Percentiles rank a stretch among this genome's conserved stretches.
Evolutionary conservation across 257 asterid genomes (phyloP).

Genomic region (Lantana camara): DNA sequence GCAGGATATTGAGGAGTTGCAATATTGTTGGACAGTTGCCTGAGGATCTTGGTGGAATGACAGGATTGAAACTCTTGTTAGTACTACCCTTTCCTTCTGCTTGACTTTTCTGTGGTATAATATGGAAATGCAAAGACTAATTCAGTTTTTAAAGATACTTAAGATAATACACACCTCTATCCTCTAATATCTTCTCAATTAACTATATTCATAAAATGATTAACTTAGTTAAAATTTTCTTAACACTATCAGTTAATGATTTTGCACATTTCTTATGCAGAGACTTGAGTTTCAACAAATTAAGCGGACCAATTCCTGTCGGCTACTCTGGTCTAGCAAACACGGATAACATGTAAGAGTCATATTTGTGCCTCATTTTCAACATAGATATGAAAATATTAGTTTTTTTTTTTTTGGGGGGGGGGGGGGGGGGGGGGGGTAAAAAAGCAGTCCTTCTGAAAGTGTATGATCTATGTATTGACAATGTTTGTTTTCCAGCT

Average conservation of each 20-base stretch:
- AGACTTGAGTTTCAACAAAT: conserved; percentile 73
- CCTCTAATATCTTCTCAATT: too few species aligned
- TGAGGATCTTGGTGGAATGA: conserved; percentile 41
- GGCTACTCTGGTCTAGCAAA: conserved; percentile 24
- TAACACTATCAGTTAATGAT: background rate
- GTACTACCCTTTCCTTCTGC: conserved; percentile 30
- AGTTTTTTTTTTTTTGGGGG: too few species aligned
- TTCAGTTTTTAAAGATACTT: too few species aligned
- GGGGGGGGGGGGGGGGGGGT: too few species aligned
- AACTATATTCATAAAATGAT: too few species aligned
- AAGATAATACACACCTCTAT: too few species aligned
- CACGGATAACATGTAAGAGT: conserved; percentile 53
- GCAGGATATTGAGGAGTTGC: conserved; percentile 77
- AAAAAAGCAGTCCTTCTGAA: background rate
- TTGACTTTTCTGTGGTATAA: background rate
- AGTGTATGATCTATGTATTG: conserved; percentile 13
- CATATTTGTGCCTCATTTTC: background rate
- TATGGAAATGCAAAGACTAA: too few species aligned
- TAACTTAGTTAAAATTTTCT: too few species aligned
- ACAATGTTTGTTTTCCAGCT: conserved; percentile 38
- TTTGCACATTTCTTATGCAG: conserved; percentile 39
- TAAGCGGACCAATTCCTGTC: conserved; percentile 60
- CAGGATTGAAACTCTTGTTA: conserved; percentile 51
- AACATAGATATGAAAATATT: background rate
- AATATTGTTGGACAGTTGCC: conserved; percentile 61